Percentiles rank a stretch among this genome's conserved stretches.
Evolutionary conservation across 352 stramenopile species (phyloP).

Genomic region (Phytophthora capsici): DNA sequence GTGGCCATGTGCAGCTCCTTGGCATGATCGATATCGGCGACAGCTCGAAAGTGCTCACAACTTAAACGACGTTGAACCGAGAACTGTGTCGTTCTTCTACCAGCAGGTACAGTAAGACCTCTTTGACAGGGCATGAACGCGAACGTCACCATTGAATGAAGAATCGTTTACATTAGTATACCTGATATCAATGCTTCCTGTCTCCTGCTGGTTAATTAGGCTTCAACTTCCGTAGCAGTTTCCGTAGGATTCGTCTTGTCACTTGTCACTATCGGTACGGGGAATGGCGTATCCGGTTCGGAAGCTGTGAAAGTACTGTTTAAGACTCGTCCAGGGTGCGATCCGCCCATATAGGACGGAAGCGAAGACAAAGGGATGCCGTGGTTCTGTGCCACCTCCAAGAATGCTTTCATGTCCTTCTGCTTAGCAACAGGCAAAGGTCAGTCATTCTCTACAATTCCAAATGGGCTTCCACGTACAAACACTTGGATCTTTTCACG

Average conservation of each 20-base stretch:
- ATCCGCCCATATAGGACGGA: slow-evolving; percentile 64
- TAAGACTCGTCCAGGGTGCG: slow-evolving; percentile 57
- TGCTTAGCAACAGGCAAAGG: slow-evolving; percentile 12
- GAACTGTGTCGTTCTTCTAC: slow-evolving; percentile 18
- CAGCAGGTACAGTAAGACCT: slow-evolving; percentile 34
- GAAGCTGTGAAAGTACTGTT: slow-evolving; percentile 78
- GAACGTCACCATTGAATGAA: slow-evolving; percentile 7
- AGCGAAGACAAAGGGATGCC: slow-evolving; percentile 68
- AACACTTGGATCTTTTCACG: slow-evolving; percentile 87
- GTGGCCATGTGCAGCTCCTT: slow-evolving; percentile 35
- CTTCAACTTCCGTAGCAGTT: slow-evolving; percentile 17
- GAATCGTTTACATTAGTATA: slow-evolving; percentile 16
- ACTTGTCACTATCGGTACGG: slow-evolving; percentile 26
- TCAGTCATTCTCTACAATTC: too few species aligned
- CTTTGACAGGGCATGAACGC: slow-evolving; percentile 11
- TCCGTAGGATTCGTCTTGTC: slow-evolving; percentile 15
- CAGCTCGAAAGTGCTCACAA: slow-evolving; percentile 11
- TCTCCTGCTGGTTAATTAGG: background rate
- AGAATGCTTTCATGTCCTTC: slow-evolving; percentile 68
- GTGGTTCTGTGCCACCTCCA: slow-evolving; percentile 62
- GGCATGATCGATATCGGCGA: slow-evolving; percentile 25
- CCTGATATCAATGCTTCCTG: background rate
- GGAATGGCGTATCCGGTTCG: slow-evolving; percentile 57
- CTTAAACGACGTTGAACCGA: slow-evolving; percentile 17
- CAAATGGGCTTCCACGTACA: slow-evolving; percentile 34